Conservation (phyloP, 2,329 filamentous ascomycete species). For the Phyllosticta ampelicida region DNA sequence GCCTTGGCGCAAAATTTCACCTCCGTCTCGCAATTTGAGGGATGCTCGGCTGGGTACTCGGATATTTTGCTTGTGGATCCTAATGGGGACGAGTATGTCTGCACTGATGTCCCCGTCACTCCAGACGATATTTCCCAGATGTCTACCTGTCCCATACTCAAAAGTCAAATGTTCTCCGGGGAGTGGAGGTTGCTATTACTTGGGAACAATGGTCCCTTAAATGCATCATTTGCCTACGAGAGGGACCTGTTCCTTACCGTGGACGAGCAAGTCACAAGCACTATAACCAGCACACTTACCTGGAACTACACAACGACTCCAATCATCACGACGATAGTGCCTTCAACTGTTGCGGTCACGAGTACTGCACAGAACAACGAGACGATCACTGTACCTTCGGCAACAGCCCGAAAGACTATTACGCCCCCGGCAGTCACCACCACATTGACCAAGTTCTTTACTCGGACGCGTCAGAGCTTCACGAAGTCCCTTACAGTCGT, state of each 20-base stretch:
- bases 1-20: slow-evolving; percentile 32
- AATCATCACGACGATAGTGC: slow-evolving; percentile 16
- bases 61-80: slow-evolving; percentile 35
- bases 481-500: slow-evolving; percentile 20
- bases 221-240: slow-evolving; percentile 35
- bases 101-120: slow-evolving; percentile 29
- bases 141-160: slow-evolving; percentile 33
- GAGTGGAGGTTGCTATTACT: slow-evolving; percentile 35
- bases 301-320: slow-evolving; percentile 23
- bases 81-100: slow-evolving; percentile 30
- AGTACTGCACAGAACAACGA: slow-evolving; percentile 20
- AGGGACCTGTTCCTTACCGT: slow-evolving; percentile 27
- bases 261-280: slow-evolving; percentile 22
- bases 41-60: slow-evolving; percentile 31
- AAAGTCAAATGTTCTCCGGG: slow-evolving; percentile 33
- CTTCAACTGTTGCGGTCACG: slow-evolving; percentile 18
- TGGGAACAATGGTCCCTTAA: slow-evolving; percentile 34
- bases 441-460: slow-evolving; percentile 19
- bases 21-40: slow-evolving; percentile 33
- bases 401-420: slow-evolving; percentile 24
- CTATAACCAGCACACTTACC: slow-evolving; percentile 24
- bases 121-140: slow-evolving; percentile 29
- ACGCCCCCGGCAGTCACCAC: slow-evolving; percentile 21
- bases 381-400: slow-evolving; percentile 23
- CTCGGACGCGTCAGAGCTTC: slow-evolving; percentile 12